Percentiles rank a stretch among this genome's conserved stretches.
Evolutionary conservation across 2,329 filamentous ascomycete genomes (phyloP).

Genomic region (Mollisiaceae sp.): DNA sequence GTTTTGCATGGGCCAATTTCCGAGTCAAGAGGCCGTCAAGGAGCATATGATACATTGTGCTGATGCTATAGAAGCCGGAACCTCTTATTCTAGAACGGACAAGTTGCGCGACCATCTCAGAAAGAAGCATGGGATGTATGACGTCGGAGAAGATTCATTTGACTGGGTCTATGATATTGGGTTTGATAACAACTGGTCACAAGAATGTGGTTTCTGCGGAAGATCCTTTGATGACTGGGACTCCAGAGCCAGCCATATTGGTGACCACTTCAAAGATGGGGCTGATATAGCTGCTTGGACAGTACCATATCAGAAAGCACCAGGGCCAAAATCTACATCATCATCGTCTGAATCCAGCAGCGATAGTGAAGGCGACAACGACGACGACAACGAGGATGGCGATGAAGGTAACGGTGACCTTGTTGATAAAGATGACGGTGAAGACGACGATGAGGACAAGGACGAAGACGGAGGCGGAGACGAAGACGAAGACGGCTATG

Average conservation of each 20-base stretch:
- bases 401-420: not conserved
- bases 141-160: not conserved
- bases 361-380: not conserved
- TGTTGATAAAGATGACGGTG: not conserved
- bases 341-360: not conserved
- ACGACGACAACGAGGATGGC: not conserved
- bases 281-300: not conserved
- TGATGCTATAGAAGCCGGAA: not conserved
- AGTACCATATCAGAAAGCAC: not conserved
- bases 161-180: conserved; percentile 5
- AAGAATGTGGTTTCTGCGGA: not conserved
- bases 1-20: not conserved
- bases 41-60: not conserved
- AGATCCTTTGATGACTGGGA: not conserved
- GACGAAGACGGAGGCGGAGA: not conserved
- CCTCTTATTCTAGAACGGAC: not conserved
- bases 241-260: not conserved
- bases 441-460: not conserved
- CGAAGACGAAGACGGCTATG: not conserved
- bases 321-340: not conserved
- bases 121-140: not conserved
- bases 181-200: not conserved
- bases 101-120: not conserved
- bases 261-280: not conserved
- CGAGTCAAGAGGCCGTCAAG: not conserved